Evolutionary conservation across 2,329 filamentous ascomycete genomes (phyloP).

Genomic region (Diaporthe longicolla): DNA sequence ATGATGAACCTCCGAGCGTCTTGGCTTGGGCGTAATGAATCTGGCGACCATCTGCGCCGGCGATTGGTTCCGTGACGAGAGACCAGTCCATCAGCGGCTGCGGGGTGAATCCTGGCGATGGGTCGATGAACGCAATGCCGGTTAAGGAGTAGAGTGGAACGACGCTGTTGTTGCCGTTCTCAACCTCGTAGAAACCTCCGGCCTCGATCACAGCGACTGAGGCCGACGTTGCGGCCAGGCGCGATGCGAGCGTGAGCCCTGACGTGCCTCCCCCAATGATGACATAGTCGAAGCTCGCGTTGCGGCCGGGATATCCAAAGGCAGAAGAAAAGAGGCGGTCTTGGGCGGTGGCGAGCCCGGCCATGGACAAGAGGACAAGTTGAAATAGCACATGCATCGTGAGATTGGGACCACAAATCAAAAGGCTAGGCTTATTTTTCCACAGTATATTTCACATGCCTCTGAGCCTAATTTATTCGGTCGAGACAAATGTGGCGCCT

Average conservation of each 20-base stretch:
- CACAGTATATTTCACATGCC: background rate
- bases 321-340: conserved; percentile 27
- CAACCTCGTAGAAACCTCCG: conserved; percentile 38
- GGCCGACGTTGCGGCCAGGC: conserved; percentile 29
- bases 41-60: background rate
- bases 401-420: background rate
- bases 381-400: background rate
- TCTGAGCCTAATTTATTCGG: no score
- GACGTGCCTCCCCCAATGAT: conserved; percentile 39
- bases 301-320: conserved; percentile 36
- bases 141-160: conserved; percentile 35
- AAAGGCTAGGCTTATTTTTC: no score
- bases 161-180: conserved; percentile 38
- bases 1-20: conserved; percentile 38
- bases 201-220: conserved; percentile 39
- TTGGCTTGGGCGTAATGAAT: conserved; percentile 39
- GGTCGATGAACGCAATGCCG: conserved; percentile 26
- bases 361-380: background rate
- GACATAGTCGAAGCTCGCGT: conserved; percentile 40
- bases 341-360: background rate
- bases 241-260: conserved; percentile 34
- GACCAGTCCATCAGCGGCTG: conserved; percentile 41
- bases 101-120: conserved; percentile 23
- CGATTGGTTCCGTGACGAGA: conserved; percentile 34
- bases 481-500: no score